Evolutionary conservation across 257 asterid species (phyloP).

Genomic region (Ballota nigra): DNA sequence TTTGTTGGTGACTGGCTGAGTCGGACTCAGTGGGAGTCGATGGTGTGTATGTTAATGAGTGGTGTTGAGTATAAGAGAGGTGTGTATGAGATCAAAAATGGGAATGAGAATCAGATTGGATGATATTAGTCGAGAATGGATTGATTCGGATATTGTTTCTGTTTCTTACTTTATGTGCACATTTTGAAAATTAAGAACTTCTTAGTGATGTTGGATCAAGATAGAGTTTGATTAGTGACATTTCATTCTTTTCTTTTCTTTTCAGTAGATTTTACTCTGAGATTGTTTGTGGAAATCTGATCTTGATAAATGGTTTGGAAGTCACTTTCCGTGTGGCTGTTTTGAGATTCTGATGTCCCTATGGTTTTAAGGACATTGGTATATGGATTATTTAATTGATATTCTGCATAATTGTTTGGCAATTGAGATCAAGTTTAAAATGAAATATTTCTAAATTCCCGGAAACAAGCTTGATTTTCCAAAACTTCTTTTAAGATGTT

Average conservation of each 20-base stretch:
- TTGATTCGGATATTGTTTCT: constrained; percentile 60
- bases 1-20: constrained; percentile 94
- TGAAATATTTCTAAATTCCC: too few relatives aligned
- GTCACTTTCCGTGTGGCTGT: not conserved
- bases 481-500: too few relatives aligned
- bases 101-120: constrained; percentile 73
- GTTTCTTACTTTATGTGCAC: not conserved
- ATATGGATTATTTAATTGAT: too few relatives aligned
- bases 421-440: too few relatives aligned
- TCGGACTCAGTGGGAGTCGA: constrained; percentile 95
- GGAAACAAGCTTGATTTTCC: too few relatives aligned
- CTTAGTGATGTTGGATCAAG: constrained; percentile 1
- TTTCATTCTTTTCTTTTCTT: too few relatives aligned
- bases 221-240: not conserved
- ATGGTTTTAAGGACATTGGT: not conserved
- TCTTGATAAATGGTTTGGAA: not conserved
- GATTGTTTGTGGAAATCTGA: not conserved
- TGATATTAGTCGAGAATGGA: constrained; percentile 72
- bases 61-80: constrained; percentile 67
- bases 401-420: too few relatives aligned
- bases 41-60: constrained; percentile 85
- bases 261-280: not conserved
- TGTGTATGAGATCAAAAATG: constrained; percentile 79
- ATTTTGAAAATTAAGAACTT: not conserved
- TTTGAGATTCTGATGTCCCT: not conserved